Conservation (phyloP, 2,329 filamentous ascomycete species). For the Fusarium neocosmosporiellum region DNA sequence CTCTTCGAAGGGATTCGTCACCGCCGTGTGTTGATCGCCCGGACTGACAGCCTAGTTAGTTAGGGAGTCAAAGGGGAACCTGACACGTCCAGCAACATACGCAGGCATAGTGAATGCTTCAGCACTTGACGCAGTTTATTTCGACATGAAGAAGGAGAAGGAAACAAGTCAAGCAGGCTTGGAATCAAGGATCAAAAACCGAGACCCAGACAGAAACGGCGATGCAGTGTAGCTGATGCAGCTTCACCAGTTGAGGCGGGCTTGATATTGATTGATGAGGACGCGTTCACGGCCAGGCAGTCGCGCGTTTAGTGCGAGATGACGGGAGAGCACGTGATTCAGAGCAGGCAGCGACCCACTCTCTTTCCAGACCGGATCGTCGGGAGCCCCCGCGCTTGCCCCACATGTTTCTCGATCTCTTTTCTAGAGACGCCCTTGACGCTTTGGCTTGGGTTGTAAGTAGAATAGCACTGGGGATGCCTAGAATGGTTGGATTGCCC, state of each 20-base stretch:
- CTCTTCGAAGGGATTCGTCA: constrained; percentile 86
- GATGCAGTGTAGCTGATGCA: background rate
- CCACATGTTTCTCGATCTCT: constrained; percentile 15
- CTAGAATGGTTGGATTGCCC: background rate
- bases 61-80: background rate
- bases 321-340: constrained; percentile 49
- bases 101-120: constrained; percentile 54
- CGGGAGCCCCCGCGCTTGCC: constrained; percentile 25
- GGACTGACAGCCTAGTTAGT: constrained; percentile 59
- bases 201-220: background rate
- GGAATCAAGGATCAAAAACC: background rate
- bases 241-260: constrained; percentile 14
- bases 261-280: constrained; percentile 26
- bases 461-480: background rate
- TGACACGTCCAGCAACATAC: constrained; percentile 47
- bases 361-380: background rate
- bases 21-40: constrained; percentile 70
- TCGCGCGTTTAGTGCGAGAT: constrained; percentile 33
- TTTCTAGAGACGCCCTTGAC: background rate
- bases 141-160: constrained; percentile 37
- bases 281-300: constrained; percentile 41
- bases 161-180: background rate
- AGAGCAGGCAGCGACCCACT: constrained; percentile 6
- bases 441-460: background rate
- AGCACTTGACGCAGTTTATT: constrained; percentile 25